Conservation (phyloP, 2,329 filamentous ascomycete species). For the Nigrospora sphaerica region DNA sequence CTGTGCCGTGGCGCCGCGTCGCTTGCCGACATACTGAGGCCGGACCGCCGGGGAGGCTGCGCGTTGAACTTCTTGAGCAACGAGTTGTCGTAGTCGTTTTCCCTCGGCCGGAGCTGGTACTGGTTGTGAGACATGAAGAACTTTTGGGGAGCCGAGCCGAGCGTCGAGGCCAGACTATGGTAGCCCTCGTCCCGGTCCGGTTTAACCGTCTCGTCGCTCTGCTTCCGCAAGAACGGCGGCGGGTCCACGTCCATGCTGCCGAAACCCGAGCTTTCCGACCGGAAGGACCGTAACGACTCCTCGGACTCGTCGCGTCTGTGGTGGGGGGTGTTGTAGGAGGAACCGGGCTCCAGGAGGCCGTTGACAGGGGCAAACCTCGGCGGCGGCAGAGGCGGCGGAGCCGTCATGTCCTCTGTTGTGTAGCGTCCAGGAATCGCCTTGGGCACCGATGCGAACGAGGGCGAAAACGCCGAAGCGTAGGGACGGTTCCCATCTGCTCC, state of each 20-base stretch:
- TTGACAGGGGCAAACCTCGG: constrained; percentile 22
- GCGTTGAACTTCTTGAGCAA: constrained; percentile 51
- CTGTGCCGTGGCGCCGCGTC: constrained; percentile 29
- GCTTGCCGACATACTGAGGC: constrained; percentile 33
- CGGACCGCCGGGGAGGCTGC: constrained; percentile 33
- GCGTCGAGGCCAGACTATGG: constrained; percentile 21
- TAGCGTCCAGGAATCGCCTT: constrained; percentile 32
- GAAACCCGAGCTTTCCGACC: constrained; percentile 11
- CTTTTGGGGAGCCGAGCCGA: constrained; percentile 29
- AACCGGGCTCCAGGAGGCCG: constrained; percentile 9
- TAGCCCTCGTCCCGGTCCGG: constrained; percentile 23
- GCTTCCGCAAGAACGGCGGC: constrained; percentile 11
- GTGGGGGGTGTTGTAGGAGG: neutral
- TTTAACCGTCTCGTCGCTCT: constrained; percentile 7
- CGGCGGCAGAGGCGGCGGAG: constrained; percentile 28
- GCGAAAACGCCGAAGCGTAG: constrained; percentile 19
- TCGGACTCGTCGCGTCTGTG: constrained; percentile 1
- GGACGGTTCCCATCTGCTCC: constrained; percentile 9
- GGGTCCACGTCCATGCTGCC: constrained; percentile 16
- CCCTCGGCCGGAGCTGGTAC: constrained; percentile 37
- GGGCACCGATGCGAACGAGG: constrained; percentile 22
- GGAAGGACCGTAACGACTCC: neutral
- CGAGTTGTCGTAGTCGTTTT: constrained; percentile 36
- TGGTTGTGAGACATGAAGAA: constrained; percentile 44
- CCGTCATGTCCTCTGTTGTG: constrained; percentile 23